Evolutionary conservation across 345 rosid species (phyloP).

Genomic region (Moringa oleifera): DNA sequence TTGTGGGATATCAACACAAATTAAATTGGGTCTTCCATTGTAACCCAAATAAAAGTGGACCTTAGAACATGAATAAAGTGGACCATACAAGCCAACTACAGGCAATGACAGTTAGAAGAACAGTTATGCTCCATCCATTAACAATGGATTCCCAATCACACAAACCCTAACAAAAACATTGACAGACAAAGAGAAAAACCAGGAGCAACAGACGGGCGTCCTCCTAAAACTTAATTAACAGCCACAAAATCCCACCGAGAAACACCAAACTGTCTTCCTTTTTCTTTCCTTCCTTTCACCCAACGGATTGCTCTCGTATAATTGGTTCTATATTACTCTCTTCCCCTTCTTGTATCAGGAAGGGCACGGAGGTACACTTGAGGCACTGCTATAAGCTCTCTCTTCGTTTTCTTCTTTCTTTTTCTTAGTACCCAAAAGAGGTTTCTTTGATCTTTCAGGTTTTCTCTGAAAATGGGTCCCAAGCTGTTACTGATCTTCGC

Average conservation of each 20-base stretch:
- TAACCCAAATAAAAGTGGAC: too few relatives aligned
- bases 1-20: too few relatives aligned
- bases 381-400: not conserved
- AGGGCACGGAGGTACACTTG: slow-evolving; percentile 22
- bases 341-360: slow-evolving; percentile 32
- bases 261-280: slow-evolving; percentile 14
- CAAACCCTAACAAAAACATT: not conserved
- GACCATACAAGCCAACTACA: not conserved
- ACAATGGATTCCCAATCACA: not conserved
- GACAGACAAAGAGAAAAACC: not conserved
- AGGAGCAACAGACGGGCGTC: slow-evolving; percentile 16
- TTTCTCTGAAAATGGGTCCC: slow-evolving; percentile 27
- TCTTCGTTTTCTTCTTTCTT: slow-evolving; percentile 4
- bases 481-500: slow-evolving; percentile 30
- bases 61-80: not conserved
- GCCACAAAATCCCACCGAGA: slow-evolving; percentile 22
- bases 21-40: too few relatives aligned
- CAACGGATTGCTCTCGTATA: too few relatives aligned
- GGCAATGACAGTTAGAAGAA: slow-evolving; percentile 4
- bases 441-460: not conserved
- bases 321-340: slow-evolving; percentile 20
- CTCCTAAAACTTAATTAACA: slow-evolving; percentile 12
- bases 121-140: not conserved
- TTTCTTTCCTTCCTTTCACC: slow-evolving; percentile 18
- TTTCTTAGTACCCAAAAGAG: too few relatives aligned